Conservation (phyloP, 2,329 filamentous ascomycete genomes). For the Xylaria sp. region DNA sequence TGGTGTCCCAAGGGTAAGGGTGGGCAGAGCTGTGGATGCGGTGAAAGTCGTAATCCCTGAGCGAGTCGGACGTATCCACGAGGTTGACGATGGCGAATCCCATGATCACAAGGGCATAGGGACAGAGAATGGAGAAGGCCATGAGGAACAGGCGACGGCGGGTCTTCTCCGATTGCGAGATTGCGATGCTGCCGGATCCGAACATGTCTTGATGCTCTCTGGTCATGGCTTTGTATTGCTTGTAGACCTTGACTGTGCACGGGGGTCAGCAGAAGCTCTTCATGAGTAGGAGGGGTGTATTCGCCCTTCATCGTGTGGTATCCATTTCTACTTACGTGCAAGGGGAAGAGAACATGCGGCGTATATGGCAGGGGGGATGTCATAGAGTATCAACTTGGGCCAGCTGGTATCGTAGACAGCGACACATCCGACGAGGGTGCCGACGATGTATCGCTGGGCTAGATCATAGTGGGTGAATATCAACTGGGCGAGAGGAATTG, state of each 20-base stretch:
- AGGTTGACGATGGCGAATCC: slow-evolving; percentile 41
- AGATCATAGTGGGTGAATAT: slow-evolving; percentile 44
- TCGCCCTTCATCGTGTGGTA: no score
- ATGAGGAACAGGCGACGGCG: slow-evolving; percentile 52
- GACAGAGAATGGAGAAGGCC: slow-evolving; percentile 46
- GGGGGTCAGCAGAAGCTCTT: no score
- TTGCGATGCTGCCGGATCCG: slow-evolving; percentile 37
- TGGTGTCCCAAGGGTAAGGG: slow-evolving; percentile 42
- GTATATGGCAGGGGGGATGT: slow-evolving; percentile 42
- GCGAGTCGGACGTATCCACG: slow-evolving; percentile 23
- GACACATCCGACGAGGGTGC: slow-evolving; percentile 46
- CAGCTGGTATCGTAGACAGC: slow-evolving; percentile 41
- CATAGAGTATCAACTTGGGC: slow-evolving; percentile 45
- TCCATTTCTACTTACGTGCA: slow-evolving; percentile 39
- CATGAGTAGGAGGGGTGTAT: no score
- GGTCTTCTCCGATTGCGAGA: slow-evolving; percentile 42
- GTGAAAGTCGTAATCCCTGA: slow-evolving; percentile 37
- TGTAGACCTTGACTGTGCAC: background rate
- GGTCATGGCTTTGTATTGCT: slow-evolving; percentile 44
- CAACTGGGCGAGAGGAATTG: slow-evolving; percentile 46
- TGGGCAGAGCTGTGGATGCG: slow-evolving; percentile 36
- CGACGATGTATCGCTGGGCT: slow-evolving; percentile 45
- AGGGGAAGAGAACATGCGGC: slow-evolving; percentile 42
- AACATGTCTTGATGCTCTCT: slow-evolving; percentile 38
- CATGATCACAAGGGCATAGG: slow-evolving; percentile 46